Evolutionary conservation across 805 yeast species (phyloP).

Genomic region (Candida khao-thaluensis): DNA sequence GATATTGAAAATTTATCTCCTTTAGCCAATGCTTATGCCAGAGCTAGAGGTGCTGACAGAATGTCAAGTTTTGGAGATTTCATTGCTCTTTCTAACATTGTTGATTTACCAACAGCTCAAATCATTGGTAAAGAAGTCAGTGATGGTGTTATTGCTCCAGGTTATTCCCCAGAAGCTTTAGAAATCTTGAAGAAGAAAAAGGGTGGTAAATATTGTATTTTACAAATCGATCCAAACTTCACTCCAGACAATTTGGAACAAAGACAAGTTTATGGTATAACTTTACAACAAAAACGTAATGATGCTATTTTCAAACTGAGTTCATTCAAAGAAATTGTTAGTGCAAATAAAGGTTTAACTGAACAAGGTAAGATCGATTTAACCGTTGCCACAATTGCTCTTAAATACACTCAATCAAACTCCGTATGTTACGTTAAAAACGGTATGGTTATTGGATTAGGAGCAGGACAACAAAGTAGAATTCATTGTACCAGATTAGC

Average conservation of each 20-base stretch:
- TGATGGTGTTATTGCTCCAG: conserved; percentile 99
- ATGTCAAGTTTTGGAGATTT: conserved; percentile 99
- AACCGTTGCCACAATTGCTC: conserved; percentile 95
- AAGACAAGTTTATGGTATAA: conserved; percentile 94
- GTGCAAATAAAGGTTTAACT: conserved; percentile 80
- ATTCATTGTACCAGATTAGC: conserved; percentile 99
- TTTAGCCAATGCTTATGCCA: conserved; percentile 95
- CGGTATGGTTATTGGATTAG: conserved; percentile 99
- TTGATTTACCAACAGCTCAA: conserved; percentile 93
- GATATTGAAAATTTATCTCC: conserved; percentile 96
- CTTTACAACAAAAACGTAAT: conserved; percentile 94
- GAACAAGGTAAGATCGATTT: conserved; percentile 92
- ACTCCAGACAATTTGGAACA: conserved; percentile 79
- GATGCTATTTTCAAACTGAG: conserved; percentile 92
- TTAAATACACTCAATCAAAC: conserved; percentile 97
- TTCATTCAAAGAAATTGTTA: conserved; percentile 88
- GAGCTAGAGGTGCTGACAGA: conserved; percentile 99
- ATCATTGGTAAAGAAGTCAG: conserved; percentile 96
- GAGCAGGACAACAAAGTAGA: conserved; percentile 99
- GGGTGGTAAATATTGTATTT: conserved; percentile 94
- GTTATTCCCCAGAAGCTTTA: conserved; percentile 88
- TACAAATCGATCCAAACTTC: conserved; percentile 94
- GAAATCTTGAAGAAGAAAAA: conserved; percentile 87
- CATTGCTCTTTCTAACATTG: conserved; percentile 95
- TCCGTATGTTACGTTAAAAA: conserved; percentile 97